Conservation (phyloP, 495 filamentous ascomycete genomes). For the Delitschia confertaspora region DNA sequence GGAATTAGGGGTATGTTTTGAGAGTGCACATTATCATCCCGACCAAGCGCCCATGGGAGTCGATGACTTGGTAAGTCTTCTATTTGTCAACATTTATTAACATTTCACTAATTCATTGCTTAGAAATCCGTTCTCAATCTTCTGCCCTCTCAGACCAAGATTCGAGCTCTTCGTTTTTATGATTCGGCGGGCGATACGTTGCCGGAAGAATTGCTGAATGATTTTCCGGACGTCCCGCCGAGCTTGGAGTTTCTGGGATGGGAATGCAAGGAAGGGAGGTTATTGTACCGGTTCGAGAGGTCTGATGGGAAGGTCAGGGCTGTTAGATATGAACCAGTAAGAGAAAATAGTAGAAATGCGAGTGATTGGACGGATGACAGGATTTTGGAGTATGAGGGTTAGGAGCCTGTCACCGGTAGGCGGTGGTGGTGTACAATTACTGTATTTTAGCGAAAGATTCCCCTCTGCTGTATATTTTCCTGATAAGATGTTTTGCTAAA, state of each 20-base stretch:
- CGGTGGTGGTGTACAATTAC: too few relatives aligned
- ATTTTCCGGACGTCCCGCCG: slow-evolving; percentile 5
- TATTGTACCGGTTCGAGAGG: slow-evolving; percentile 10
- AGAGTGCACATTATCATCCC: neutral
- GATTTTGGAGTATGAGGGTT: slow-evolving; percentile 13
- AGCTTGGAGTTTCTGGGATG: slow-evolving; percentile 13
- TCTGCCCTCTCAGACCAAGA: slow-evolving; percentile 1
- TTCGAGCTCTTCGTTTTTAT: slow-evolving; percentile 15
- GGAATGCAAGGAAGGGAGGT: slow-evolving; percentile 7
- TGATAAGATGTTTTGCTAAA: too few relatives aligned
- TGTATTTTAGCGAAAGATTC: too few relatives aligned
- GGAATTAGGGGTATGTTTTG: slow-evolving; percentile 12
- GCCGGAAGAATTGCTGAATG: slow-evolving; percentile 5
- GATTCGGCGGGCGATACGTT: slow-evolving; percentile 2
- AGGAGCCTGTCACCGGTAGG: too few relatives aligned
- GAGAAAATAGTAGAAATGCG: neutral
- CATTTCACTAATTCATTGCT: neutral
- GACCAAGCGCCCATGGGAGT: slow-evolving; percentile 5
- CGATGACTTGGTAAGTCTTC: slow-evolving; percentile 10
- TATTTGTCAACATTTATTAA: neutral
- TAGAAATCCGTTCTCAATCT: slow-evolving; percentile 5
- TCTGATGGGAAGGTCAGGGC: slow-evolving; percentile 7
- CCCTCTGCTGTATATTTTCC: too few relatives aligned
- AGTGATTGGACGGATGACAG: slow-evolving; percentile 9
- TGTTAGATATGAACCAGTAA: slow-evolving; percentile 2